Evolutionary conservation across 306 rosid species (phyloP).

Genomic region (Glycyrrhiza uralensis): DNA sequence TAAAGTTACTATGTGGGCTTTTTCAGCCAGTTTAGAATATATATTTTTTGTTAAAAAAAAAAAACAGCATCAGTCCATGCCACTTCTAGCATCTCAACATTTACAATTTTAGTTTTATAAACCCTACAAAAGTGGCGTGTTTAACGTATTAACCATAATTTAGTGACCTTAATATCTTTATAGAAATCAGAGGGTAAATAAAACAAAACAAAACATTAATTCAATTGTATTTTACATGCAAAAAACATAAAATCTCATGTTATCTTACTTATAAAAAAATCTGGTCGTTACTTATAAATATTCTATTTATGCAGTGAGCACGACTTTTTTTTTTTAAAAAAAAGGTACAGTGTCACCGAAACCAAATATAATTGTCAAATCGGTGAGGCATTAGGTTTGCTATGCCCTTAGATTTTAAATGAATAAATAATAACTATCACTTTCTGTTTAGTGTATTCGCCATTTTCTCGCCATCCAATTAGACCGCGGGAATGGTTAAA

Average conservation of each 20-base stretch:
- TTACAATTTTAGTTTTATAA: neutral
- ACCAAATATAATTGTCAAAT: constrained; percentile 1
- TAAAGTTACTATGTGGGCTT: constrained; percentile 14
- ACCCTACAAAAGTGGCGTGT: neutral
- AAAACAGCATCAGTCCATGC: neutral
- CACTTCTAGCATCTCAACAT: neutral
- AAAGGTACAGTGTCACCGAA: neutral
- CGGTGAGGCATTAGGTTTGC: neutral
- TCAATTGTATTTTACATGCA: neutral
- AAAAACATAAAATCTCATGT: constrained; percentile 12
- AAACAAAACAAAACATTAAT: neutral
- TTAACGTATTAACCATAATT: neutral
- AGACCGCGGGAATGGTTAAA: neutral
- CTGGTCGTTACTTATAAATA: neutral
- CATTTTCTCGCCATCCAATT: neutral
- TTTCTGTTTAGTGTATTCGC: neutral
- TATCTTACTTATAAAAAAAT: neutral
- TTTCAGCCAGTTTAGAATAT: neutral
- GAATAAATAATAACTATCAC: neutral
- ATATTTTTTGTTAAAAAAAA: neutral
- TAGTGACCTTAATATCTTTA: neutral
- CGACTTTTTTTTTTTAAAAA: neutral
- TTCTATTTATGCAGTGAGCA: neutral
- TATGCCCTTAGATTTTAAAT: neutral
- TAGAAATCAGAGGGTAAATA: neutral